phyloP scores from a whole-genome alignment of 306 rosid species.

The Trifolium fragiferum region DNA sequence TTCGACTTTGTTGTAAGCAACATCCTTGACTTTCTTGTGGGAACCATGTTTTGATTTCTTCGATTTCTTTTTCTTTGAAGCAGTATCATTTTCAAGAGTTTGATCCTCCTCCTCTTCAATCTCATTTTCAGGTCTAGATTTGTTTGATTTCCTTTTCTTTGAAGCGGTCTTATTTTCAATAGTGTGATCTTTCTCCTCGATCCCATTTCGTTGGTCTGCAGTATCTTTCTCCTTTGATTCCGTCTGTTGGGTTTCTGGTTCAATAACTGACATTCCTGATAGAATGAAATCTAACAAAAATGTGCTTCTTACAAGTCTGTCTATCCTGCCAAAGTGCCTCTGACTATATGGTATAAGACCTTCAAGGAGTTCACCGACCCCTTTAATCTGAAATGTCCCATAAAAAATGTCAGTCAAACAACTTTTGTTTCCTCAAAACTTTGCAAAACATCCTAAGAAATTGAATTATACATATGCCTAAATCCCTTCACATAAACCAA shows the following conservation, averaged over 20 bases:
- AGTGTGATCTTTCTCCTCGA: slow-evolving; percentile 43
- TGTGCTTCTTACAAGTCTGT: slow-evolving; percentile 86
- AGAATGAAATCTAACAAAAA: slow-evolving; percentile 75
- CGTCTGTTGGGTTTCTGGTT: slow-evolving; percentile 62
- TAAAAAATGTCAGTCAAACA: slow-evolving; percentile 6
- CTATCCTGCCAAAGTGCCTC: slow-evolving; percentile 86
- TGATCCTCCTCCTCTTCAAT: slow-evolving; percentile 49
- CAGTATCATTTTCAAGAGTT: slow-evolving; percentile 39
- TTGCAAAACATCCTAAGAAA: slow-evolving; percentile 1
- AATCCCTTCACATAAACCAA: background rate
- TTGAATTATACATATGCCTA: background rate
- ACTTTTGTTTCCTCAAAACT: background rate
- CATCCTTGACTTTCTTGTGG: slow-evolving; percentile 66
- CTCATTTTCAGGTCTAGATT: slow-evolving; percentile 50
- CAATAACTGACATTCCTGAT: slow-evolving; percentile 85
- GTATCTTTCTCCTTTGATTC: slow-evolving; percentile 39
- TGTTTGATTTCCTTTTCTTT: slow-evolving; percentile 80
- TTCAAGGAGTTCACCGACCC: slow-evolving; percentile 77
- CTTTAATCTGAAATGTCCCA: slow-evolving; percentile 72
- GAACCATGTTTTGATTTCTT: slow-evolving; percentile 66
- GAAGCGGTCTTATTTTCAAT: slow-evolving; percentile 42
- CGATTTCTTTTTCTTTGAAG: slow-evolving; percentile 74
- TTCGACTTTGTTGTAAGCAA: slow-evolving; percentile 57
- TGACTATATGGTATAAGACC: slow-evolving; percentile 81
- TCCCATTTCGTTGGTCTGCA: slow-evolving; percentile 45